These are phyloP conservation scores for Nemania sp. DNA, from an alignment of 2,329 filamentous ascomycete genomes.

Conservation along the genomic window DNA sequence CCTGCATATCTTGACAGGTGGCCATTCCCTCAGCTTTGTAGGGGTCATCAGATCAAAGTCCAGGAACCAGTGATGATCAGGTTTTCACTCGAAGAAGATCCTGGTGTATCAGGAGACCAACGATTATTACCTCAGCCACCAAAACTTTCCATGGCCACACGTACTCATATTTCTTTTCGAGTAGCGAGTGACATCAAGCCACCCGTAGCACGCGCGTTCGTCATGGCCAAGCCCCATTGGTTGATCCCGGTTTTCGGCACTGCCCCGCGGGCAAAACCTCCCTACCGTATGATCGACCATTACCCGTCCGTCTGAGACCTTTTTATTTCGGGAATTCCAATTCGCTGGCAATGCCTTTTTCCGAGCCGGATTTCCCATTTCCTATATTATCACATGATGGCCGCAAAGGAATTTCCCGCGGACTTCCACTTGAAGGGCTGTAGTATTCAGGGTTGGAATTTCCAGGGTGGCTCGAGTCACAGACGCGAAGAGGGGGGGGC, in stretches of 20 bases:
- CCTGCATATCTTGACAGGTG: neutral
- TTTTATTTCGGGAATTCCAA: neutral
- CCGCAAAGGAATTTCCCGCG: neutral
- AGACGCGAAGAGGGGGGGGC: too few relatives aligned
- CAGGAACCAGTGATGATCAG: too few relatives aligned
- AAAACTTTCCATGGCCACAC: too few relatives aligned
- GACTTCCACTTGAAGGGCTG: neutral
- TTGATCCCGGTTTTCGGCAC: constrained; percentile 2
- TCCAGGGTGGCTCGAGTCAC: too few relatives aligned
- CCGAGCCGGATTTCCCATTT: too few relatives aligned
- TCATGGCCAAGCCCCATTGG: constrained; percentile 5
- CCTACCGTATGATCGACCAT: neutral
- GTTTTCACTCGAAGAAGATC: neutral
- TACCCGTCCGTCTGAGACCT: neutral
- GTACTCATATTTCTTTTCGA: neutral
- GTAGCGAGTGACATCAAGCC: neutral
- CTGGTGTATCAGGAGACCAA: neutral
- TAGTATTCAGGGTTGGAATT: too few relatives aligned
- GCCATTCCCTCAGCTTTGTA: neutral
- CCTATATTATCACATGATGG: neutral
- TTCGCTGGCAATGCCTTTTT: neutral
- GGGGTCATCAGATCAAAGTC: neutral
- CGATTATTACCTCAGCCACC: too few relatives aligned
- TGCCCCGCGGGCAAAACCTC: constrained; percentile 3
- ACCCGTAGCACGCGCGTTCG: neutral